Base-by-base conservation (phyloP, 192 early-diverging fungal genomes). In the Coemansia sp. region DNA sequence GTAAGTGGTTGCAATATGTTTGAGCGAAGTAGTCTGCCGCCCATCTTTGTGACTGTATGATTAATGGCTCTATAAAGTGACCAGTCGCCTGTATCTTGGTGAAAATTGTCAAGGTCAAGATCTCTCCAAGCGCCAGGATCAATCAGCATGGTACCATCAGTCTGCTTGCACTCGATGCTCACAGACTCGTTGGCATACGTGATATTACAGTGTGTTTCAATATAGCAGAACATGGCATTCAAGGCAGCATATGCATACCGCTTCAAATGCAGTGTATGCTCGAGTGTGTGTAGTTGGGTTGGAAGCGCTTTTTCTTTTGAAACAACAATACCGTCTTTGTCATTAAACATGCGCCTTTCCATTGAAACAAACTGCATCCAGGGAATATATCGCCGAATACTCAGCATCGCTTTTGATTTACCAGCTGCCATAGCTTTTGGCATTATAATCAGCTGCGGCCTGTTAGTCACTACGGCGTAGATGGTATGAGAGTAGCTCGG, bases 1-100 rank as follows among this genome's bases (percentile, higher is more conserved):
- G 68, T 78, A 0, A 51, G 60, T 12, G 92, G 93, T 62, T 93
- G 90, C n/a, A 96, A 51, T 13, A 94, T 87, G 66, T 83, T 92
- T 30, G 83, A 80, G 5, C 88, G 83, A 24, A 96, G 74, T 15
- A 93, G 61, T 4, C 90, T 81, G 14, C 82, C 68, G 21, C 72
- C 78, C 63, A 65, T 70, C 41, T 58, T 62, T 23, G 67, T 69
- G 17, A 46, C 45, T 21, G 67, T 77, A 44, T 75, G 63, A 38
- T 71, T 62, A 30, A 72, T 78, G 4, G 67, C 59, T 21, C 53
- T 43, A 17, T 69, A 66, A 12, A 71, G 34, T 2, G 48, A 45
- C 19, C 43, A 45, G 15, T n/a, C 15, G 4, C 4, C 43, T 9
- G 34, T 52, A 1, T 61, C 62, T 13, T 38, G 9, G 5, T 50